A percentile compares a stretch with the other conserved stretches of the same genome.
These are phyloP conservation scores for Serendipita sp. DNA, from an alignment of 768 basidiomycete species.

Conservation along the genomic window DNA sequence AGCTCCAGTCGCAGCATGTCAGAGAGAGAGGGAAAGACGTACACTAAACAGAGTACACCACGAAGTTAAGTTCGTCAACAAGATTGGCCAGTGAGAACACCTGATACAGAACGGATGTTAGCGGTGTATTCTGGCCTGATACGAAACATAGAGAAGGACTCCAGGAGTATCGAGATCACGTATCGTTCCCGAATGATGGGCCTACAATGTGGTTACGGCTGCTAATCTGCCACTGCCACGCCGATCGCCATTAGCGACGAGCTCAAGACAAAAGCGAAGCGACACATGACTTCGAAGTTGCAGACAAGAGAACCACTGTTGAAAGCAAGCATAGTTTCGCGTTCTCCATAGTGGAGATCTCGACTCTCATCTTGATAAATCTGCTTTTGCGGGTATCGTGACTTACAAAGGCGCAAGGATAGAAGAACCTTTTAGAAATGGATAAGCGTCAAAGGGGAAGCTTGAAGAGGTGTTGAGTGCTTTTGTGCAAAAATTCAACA, in stretches of 20 bases:
- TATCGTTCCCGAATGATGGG: no score
- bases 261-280: background rate
- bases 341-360: no score
- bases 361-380: no score
- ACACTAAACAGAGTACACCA: background rate
- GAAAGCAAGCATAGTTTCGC: no score
- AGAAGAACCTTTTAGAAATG: background rate
- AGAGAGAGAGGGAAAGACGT: background rate
- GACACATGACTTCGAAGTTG: no score
- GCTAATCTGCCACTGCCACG: background rate
- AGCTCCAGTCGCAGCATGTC: no score
- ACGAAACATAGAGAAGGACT: background rate
- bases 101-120: background rate
- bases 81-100: background rate
- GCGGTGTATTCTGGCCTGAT: background rate
- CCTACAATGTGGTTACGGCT: no score
- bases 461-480: background rate
- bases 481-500: background rate
- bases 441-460: slow-evolving; percentile 3
- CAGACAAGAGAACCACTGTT: no score
- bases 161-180: no score
- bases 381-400: background rate
- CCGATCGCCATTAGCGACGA: background rate
- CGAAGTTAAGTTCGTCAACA: slow-evolving; percentile 1
- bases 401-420: background rate